Evolutionary conservation across 2,329 filamentous ascomycete species (phyloP).

Genomic region (Epichloe scottii): DNA sequence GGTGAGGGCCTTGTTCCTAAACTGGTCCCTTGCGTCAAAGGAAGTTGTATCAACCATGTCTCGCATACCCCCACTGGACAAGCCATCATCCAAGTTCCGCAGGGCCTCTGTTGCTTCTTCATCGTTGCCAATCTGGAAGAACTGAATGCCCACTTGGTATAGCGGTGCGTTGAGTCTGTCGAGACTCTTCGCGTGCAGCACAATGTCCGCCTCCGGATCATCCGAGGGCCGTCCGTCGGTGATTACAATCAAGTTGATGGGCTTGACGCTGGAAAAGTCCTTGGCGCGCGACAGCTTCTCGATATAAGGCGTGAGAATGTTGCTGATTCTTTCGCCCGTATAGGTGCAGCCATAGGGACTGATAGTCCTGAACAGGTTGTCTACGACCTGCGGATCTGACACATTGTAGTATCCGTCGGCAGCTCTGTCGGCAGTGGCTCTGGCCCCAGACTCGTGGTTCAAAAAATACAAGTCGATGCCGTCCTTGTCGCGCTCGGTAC

Average conservation of each 20-base stretch:
- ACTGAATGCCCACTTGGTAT: constrained; percentile 85
- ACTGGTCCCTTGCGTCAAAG: constrained; percentile 34
- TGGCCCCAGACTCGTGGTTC: constrained; percentile 44
- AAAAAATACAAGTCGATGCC: constrained; percentile 89
- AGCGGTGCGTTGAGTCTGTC: constrained; percentile 56
- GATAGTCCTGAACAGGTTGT: constrained; percentile 57
- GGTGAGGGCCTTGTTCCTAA: constrained; percentile 34
- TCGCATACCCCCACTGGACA: constrained; percentile 45
- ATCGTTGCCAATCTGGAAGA: constrained; percentile 85
- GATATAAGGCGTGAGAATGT: constrained; percentile 65
- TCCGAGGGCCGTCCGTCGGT: constrained; percentile 79
- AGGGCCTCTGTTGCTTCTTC: constrained; percentile 50
- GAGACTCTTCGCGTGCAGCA: constrained; percentile 55
- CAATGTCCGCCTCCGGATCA: constrained; percentile 60
- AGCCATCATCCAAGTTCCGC: constrained; percentile 59
- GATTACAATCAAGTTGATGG: constrained; percentile 83
- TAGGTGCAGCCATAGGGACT: constrained; percentile 56
- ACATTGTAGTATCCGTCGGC: constrained; percentile 54
- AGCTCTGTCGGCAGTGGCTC: constrained; percentile 25
- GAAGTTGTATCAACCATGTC: constrained; percentile 91
- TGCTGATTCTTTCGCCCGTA: constrained; percentile 57
- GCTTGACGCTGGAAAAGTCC: constrained; percentile 43
- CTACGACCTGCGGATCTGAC: constrained; percentile 36
- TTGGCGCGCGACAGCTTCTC: constrained; percentile 25
- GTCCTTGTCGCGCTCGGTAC: constrained; percentile 65